Evolutionary conservation across 352 stramenopile genomes (phyloP), one percentile per base, ranked within the genome.

Genomic region (Pythium graminicola): DNA sequence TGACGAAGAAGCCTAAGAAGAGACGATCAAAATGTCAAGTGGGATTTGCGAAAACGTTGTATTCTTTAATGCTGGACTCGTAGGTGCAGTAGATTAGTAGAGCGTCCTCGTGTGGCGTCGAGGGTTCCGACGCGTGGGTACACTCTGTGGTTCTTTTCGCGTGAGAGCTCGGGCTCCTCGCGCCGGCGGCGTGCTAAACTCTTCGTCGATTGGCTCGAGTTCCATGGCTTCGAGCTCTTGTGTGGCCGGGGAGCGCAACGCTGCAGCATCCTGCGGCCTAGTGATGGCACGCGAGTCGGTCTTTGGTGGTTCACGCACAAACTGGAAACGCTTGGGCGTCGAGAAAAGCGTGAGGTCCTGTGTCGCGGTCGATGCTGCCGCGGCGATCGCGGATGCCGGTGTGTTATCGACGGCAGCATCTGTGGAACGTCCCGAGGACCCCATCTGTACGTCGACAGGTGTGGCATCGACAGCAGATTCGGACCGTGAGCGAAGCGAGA

Each of bases 311-410:
- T 90, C 80, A 2, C 73, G 75, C 43, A 90, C 80, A 45, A 90
- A 90, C 56, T 85, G 67, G 69, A 86, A 90, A 31, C 73, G 69
- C 52, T 85, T 84, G 8, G 77, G 80, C n/a, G 76, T 89, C 43
- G 76, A 67, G 24, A 86, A 55, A 11, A 65, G 29, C n/a, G 62
- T 44, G 60, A 48, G 9, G 41, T 73, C 19, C 43, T 65, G 50
- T 4, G 62, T 47, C 36, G 57, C 62, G n/a, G 57, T 58, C 5
- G 70, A 67, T n/a, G 63, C 57, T n/a, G 66, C 46, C 6, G 65
- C 59, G 17, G 60, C 60, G 24, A 64, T 64, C 2, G 54, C 41
- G 14, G 54, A 63, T 13, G 53, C 17, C 13, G 19, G 11, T 16
- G 28, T 20, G 5, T 20, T 11, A 9, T 38, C 33, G 1, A 22